These are phyloP conservation scores for Nymphaea colorata DNA, from an alignment of 164 flowering plant species.

Conservation along the genomic window DNA sequence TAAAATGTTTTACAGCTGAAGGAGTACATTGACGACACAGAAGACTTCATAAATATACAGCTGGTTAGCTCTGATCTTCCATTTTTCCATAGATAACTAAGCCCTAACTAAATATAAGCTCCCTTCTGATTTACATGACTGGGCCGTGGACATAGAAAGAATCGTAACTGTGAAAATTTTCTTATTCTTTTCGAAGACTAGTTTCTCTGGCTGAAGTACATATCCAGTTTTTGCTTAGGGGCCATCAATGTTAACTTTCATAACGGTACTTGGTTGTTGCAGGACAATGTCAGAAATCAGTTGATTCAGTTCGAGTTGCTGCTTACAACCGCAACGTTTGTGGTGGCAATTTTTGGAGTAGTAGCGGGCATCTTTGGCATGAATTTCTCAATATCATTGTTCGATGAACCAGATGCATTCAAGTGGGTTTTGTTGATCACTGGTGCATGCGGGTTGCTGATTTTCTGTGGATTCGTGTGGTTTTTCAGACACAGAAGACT, in stretches of 20 bases:
- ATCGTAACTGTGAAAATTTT: no score
- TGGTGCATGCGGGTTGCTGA: constrained; percentile 37
- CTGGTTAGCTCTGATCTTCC: constrained; percentile 35
- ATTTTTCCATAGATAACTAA: background rate
- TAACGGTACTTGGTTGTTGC: constrained; percentile 4
- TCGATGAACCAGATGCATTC: constrained; percentile 49
- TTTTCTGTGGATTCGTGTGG: constrained; percentile 63
- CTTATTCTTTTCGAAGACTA: no score
- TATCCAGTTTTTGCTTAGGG: no score
- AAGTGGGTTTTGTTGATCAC: constrained; percentile 78
- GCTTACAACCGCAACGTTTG: constrained; percentile 91
- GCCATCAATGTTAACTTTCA: background rate
- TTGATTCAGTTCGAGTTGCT: constrained; percentile 89
- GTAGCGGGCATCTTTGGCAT: constrained; percentile 96
- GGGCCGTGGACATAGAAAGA: background rate
- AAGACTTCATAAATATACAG: constrained; percentile 60
- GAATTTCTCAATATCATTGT: constrained; percentile 62
- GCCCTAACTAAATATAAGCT: no score
- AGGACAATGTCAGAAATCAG: constrained; percentile 96
- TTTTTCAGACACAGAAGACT: constrained; percentile 73
- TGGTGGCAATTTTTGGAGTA: constrained; percentile 87
- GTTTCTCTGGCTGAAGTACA: no score
- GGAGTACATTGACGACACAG: constrained; percentile 19
- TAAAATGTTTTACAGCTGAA: constrained; percentile 42
- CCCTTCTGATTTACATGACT: background rate